Base-by-base conservation (phyloP, 139 green algal species). In the Volvox africanus region DNA sequence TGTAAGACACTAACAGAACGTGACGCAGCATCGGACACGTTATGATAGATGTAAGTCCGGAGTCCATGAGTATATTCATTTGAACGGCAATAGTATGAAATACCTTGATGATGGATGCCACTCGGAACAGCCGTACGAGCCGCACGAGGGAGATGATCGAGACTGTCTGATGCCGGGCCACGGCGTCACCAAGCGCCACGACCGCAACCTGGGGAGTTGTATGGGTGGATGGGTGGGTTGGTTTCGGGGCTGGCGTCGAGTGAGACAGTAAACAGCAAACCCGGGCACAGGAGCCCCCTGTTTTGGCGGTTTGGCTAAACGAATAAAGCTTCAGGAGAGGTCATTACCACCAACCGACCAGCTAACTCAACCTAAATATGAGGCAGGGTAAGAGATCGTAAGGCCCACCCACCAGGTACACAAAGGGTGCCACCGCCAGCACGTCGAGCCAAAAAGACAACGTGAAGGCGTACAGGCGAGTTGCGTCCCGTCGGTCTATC, bases 351-450 rank as follows among this genome's bases (percentile, higher is more conserved):
- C 5, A 55, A 55, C 44, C 44, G 44, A 55, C 44, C 9, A 55
- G 9, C n/a, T n/a, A n/a, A n/a, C n/a, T n/a, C n/a, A n/a, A n/a
- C n/a, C n/a, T n/a, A n/a, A n/a, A n/a, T n/a, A n/a, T n/a, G n/a
- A 55, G 44, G 44, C 44, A 55, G 44, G 5, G 44, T 55, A 55
- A 5, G 16, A 24, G 65, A 9, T 73, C 65, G 16, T 24, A 24
- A 73, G 9, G 65, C 21, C 65, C 65, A 73, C 80, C 1, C 82
- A 92, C 82, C 82, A 92, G 89, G 75, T 92, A 92, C 1, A 90
- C 33, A 73, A 92, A 92, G 1, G 89, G 91, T 50, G 82, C 71
- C 20, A 88, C 37, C 71, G 91, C 86, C 37, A 91, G 80, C 28
- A 89, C 22, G 67, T 91, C 91, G 30, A 93, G 61, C 86, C 82